Evolutionary conservation across 495 filamentous ascomycete genomes (phyloP).

Genomic region (Hamigera avellanea): DNA sequence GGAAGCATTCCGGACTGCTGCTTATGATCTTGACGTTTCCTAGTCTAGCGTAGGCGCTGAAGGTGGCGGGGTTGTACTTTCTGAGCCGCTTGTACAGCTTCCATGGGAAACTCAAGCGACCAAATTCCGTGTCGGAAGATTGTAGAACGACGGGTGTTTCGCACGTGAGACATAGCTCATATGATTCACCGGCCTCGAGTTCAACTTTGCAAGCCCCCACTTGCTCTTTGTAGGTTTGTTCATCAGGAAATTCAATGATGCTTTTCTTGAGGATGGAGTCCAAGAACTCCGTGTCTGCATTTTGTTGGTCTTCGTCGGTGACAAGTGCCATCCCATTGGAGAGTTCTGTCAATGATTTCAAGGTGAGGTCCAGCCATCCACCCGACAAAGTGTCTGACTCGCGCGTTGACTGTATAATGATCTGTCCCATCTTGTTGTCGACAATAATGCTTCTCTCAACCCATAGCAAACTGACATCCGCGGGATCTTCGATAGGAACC

Average conservation of each 20-base stretch:
- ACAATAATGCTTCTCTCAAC: slow-evolving; percentile 70
- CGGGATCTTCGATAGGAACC: slow-evolving; percentile 29
- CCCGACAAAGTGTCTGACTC: slow-evolving; percentile 21
- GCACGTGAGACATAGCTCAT: slow-evolving; percentile 84
- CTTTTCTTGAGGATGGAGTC: slow-evolving; percentile 21
- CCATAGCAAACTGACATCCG: slow-evolving; percentile 70
- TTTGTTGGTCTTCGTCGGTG: slow-evolving; percentile 1
- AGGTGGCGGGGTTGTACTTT: slow-evolving; percentile 69
- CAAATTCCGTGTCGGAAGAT: slow-evolving; percentile 7
- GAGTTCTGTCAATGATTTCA: slow-evolving; percentile 11
- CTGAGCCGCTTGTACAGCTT: slow-evolving; percentile 60
- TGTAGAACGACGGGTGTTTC: slow-evolving; percentile 52
- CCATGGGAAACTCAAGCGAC: slow-evolving; percentile 40
- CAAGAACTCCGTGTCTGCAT: slow-evolving; percentile 13
- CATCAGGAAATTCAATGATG: slow-evolving; percentile 32
- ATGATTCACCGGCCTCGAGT: slow-evolving; percentile 72
- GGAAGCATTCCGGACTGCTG: slow-evolving; percentile 87
- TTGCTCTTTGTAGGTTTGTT: slow-evolving; percentile 47
- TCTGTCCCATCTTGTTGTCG: slow-evolving; percentile 49
- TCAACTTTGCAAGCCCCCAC: slow-evolving; percentile 58
- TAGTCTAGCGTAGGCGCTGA: slow-evolving; percentile 71
- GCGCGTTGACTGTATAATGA: slow-evolving; percentile 53
- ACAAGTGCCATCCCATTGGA: background rate
- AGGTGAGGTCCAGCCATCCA: slow-evolving; percentile 29
- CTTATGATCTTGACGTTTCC: slow-evolving; percentile 58